Percentiles rank a stretch among this genome's conserved stretches.
Evolutionary conservation across 1,284 basidiomycete species (phyloP).

Genomic region (Naganishia sp.): DNA sequence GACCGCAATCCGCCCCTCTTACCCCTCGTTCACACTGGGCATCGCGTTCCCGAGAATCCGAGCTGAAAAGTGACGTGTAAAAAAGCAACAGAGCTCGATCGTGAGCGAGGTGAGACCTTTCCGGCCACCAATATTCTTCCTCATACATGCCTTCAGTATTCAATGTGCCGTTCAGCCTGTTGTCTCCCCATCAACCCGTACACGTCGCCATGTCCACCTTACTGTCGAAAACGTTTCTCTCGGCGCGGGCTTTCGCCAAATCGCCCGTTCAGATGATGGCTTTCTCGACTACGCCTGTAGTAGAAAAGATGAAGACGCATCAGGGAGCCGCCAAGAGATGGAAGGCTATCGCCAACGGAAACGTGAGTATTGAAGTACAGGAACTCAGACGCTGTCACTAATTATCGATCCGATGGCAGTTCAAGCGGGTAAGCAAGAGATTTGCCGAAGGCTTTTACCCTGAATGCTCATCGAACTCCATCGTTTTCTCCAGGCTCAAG

Average conservation of each 20-base stretch:
- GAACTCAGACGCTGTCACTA: background rate
- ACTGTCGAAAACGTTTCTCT: slow-evolving; percentile 5
- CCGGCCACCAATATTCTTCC: too few species aligned
- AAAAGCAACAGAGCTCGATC: background rate
- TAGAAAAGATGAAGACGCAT: slow-evolving; percentile 35
- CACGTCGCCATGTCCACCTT: background rate
- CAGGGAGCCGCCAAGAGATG: slow-evolving; percentile 34
- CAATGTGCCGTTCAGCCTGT: background rate
- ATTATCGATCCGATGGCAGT: slow-evolving; percentile 12
- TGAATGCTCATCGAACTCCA: too few species aligned
- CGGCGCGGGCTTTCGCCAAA: slow-evolving; percentile 21
- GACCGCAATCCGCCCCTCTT: background rate
- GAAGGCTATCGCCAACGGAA: slow-evolving; percentile 34
- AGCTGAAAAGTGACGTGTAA: slow-evolving; percentile 21
- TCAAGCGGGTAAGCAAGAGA: slow-evolving; percentile 31
- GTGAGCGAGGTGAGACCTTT: background rate
- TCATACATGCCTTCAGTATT: too few species aligned
- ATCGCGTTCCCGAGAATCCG: background rate
- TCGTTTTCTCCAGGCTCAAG: slow-evolving; percentile 29
- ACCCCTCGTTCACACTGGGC: too few species aligned
- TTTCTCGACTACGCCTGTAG: slow-evolving; percentile 28
- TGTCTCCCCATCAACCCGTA: background rate
- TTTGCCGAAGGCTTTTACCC: too few species aligned
- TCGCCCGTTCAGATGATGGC: slow-evolving; percentile 19
- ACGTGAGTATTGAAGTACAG: slow-evolving; percentile 12